Percentiles rank a stretch among this genome's conserved stretches.
phyloP scores from a whole-genome alignment of 768 basidiomycete genomes.

The Suillus luteus region DNA sequence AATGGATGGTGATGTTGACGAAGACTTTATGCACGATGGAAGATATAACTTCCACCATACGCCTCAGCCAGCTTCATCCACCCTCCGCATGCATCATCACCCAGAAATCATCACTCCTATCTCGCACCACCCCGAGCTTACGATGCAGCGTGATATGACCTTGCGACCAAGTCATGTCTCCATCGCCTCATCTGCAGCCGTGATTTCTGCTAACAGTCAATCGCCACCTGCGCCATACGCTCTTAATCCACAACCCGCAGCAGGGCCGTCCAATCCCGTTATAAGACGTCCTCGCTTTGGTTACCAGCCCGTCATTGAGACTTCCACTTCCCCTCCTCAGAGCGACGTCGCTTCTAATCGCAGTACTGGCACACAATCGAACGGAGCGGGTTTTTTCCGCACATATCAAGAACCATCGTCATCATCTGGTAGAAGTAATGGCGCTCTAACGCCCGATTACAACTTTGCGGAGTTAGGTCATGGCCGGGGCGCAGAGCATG shows the following conservation, averaged over 20 bases:
- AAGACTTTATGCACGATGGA: conserved; percentile 40
- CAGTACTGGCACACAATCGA: conserved; percentile 54
- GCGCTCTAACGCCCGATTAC: conserved; percentile 70
- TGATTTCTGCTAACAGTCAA: not conserved
- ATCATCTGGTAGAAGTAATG: conserved; percentile 46
- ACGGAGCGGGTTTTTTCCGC: conserved; percentile 62
- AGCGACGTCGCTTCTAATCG: conserved; percentile 62
- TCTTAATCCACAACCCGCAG: conserved; percentile 36
- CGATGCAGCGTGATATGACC: conserved; percentile 33
- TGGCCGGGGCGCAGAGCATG: conserved; percentile 51
- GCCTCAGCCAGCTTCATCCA: conserved; percentile 6
- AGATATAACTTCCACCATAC: conserved; percentile 30
- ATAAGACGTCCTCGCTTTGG: conserved; percentile 45
- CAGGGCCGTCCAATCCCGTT: conserved; percentile 40
- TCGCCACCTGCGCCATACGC: conserved; percentile 19
- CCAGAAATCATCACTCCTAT: conserved; percentile 19
- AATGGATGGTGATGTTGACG: conserved; percentile 48
- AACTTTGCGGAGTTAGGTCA: conserved; percentile 79
- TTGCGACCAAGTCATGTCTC: conserved; percentile 24
- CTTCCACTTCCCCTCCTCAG: conserved; percentile 57
- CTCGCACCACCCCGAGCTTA: conserved; percentile 26
- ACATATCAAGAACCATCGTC: conserved; percentile 49
- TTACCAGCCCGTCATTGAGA: conserved; percentile 62
- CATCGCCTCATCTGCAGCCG: conserved; percentile 11
- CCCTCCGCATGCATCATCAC: conserved; percentile 10